These are phyloP conservation scores for Penicillium malachiteum DNA, from an alignment of 495 filamentous ascomycete genomes.

Conservation along the genomic window DNA sequence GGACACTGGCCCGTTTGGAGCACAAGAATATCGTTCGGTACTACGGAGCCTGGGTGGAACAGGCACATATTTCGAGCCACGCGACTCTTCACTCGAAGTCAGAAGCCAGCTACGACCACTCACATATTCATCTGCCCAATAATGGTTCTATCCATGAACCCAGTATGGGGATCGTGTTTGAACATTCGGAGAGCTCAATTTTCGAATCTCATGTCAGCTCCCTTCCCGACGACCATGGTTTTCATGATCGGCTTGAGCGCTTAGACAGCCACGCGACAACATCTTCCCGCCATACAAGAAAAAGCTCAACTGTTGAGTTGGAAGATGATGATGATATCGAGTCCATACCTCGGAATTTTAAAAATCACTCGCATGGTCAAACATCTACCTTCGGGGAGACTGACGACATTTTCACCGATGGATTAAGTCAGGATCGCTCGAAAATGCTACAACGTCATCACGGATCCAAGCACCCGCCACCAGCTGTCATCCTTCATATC, in stretches of 20 bases:
- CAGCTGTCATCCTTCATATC: constrained; percentile 50
- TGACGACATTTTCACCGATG: constrained; percentile 54
- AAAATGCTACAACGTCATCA: constrained; percentile 32
- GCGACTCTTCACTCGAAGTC: constrained; percentile 16
- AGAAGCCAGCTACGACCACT: constrained; percentile 18
- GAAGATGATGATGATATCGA: constrained; percentile 42
- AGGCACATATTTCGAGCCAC: constrained; percentile 30
- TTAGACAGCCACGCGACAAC: constrained; percentile 25
- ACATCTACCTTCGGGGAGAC: constrained; percentile 35
- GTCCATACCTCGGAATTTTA: constrained; percentile 40
- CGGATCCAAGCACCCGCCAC: constrained; percentile 28
- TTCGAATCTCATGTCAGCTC: constrained; percentile 17
- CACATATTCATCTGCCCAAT: constrained; percentile 10
- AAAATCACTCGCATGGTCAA: constrained; percentile 28
- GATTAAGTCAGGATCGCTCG: constrained; percentile 40
- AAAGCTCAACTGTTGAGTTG: constrained; percentile 30
- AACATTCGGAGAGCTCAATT: constrained; percentile 28
- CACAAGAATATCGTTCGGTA: constrained; percentile 56
- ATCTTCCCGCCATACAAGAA: constrained; percentile 31
- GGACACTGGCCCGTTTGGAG: constrained; percentile 53
- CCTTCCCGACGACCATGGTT: constrained; percentile 23
- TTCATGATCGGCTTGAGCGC: constrained; percentile 18
- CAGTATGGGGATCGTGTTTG: constrained; percentile 46
- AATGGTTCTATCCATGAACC: constrained; percentile 7
- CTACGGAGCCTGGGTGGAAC: constrained; percentile 53